These are phyloP conservation scores for Castanopsis chinensis DNA, from an alignment of 306 rosid species.

Conservation along the genomic window DNA sequence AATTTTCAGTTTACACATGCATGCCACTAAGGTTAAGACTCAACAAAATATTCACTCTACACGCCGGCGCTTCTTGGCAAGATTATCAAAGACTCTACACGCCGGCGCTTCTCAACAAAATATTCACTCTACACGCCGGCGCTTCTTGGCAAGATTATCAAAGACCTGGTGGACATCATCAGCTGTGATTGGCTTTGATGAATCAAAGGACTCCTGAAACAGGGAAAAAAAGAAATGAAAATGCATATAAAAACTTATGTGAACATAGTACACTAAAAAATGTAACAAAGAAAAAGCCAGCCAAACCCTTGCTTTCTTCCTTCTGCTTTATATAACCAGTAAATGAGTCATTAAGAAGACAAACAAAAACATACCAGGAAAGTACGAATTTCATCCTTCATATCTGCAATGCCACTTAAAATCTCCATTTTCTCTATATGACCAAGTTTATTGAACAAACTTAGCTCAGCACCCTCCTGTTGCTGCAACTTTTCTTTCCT, in stretches of 20 bases:
- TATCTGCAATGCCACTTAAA: constrained; percentile 87
- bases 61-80: constrained; percentile 86
- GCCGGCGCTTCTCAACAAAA: constrained; percentile 66
- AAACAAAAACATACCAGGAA: constrained; percentile 61
- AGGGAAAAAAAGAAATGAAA: neutral
- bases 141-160: constrained; percentile 77
- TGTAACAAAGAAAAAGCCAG: constrained; percentile 9
- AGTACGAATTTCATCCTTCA: constrained; percentile 82
- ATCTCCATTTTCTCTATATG: constrained; percentile 93
- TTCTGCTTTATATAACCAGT: neutral
- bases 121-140: constrained; percentile 71
- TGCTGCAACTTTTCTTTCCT: constrained; percentile 82
- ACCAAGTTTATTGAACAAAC: constrained; percentile 69
- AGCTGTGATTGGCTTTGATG: constrained; percentile 83
- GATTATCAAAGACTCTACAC: too few relatives aligned
- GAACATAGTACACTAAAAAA: neutral
- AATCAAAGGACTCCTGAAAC: constrained; percentile 76
- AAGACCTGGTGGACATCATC: constrained; percentile 86
- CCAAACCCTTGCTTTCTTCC: neutral
- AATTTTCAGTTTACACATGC: constrained; percentile 20
- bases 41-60: constrained; percentile 42
- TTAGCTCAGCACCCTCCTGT: constrained; percentile 75
- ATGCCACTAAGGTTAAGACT: constrained; percentile 15
- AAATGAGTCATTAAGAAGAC: neutral
- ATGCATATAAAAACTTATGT: neutral